These are phyloP conservation scores for Inga laurina DNA, from an alignment of 306 rosid genomes.

Conservation along the genomic window DNA sequence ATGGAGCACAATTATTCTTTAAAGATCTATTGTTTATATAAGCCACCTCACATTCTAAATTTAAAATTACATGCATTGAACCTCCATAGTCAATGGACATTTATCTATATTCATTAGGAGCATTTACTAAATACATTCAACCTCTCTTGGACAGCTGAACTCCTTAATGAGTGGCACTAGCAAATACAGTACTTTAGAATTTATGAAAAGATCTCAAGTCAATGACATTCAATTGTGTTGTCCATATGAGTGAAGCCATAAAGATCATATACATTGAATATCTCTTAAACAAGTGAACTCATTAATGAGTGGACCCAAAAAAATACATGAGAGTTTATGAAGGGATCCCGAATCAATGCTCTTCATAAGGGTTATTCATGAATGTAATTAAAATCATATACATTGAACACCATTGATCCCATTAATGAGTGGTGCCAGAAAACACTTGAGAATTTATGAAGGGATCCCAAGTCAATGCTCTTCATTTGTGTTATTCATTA, in stretches of 20 bases:
- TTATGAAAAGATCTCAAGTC: neutral
- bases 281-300: too few relatives aligned
- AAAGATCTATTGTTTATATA: neutral
- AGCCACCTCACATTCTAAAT: neutral
- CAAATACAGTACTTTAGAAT: too few relatives aligned
- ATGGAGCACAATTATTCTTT: neutral
- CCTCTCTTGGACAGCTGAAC: neutral
- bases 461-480: neutral
- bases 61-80: neutral
- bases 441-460: neutral
- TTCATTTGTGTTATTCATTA: too few relatives aligned
- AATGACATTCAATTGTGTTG: too few relatives aligned
- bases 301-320: neutral
- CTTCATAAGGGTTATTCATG: too few relatives aligned
- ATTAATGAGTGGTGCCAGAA: neutral
- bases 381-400: too few relatives aligned
- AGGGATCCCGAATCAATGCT: neutral
- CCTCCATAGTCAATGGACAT: neutral
- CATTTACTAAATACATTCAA: neutral
- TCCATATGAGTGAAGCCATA: too few relatives aligned
- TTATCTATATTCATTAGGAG: neutral
- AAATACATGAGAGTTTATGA: neutral
- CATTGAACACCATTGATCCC: too few relatives aligned
- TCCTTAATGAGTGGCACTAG: neutral
- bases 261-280: too few relatives aligned